Percentiles rank a stretch among this genome's conserved stretches.
phyloP scores from a whole-genome alignment of 441 rosid species.

The Gossypium gossypioides region DNA sequence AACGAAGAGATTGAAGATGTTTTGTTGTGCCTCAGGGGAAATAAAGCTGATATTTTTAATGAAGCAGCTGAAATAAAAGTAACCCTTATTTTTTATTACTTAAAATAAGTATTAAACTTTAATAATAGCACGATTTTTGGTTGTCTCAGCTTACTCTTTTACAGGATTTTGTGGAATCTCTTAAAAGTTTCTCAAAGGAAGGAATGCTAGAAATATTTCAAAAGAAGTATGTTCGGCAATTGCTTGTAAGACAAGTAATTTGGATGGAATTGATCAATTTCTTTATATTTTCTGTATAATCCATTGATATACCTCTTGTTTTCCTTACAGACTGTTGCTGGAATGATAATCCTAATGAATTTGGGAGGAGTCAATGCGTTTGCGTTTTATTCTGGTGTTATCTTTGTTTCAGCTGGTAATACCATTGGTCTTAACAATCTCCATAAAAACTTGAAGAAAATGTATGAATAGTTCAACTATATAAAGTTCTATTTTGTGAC shows the following conservation, averaged over 20 bases:
- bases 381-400: constrained; percentile 34
- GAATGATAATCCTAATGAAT: constrained; percentile 45
- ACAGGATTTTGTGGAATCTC: constrained; percentile 18
- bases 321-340: constrained; percentile 41
- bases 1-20: constrained; percentile 46
- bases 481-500: background rate
- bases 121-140: too few species aligned
- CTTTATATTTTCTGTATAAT: background rate
- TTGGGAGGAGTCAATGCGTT: constrained; percentile 44
- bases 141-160: background rate
- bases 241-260: constrained; percentile 27
- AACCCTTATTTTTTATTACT: background rate
- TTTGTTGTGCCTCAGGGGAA: constrained; percentile 50
- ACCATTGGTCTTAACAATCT: background rate
- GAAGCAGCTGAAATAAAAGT: constrained; percentile 70
- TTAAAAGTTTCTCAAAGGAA: constrained; percentile 21
- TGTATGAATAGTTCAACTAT: background rate
- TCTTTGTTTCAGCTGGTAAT: constrained; percentile 48
- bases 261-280: background rate
- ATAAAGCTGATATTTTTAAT: constrained; percentile 38
- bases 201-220: constrained; percentile 31
- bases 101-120: background rate
- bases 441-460: background rate
- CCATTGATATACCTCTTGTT: background rate
- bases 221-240: constrained; percentile 1